These are phyloP conservation scores for Saraca asoca DNA, from an alignment of 331 rosid genomes.

Conservation along the genomic window DNA sequence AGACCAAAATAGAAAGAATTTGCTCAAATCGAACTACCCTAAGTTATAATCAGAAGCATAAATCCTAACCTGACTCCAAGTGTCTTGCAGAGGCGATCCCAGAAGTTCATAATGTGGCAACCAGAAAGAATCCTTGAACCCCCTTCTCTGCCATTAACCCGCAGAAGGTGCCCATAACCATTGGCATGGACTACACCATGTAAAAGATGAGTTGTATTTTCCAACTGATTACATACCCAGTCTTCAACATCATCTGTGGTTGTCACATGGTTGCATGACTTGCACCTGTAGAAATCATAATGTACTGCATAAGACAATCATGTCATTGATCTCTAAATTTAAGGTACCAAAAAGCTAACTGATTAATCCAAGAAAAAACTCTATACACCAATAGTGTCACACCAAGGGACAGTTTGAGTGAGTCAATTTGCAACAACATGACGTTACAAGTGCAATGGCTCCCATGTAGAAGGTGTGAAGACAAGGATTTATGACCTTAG, in stretches of 20 bases:
- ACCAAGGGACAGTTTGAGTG: not conserved
- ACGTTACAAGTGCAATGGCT: too few species aligned
- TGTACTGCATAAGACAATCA: conserved; percentile 24
- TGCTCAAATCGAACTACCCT: conserved; percentile 7
- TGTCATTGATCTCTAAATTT: not conserved
- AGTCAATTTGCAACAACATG: too few species aligned
- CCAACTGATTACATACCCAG: conserved; percentile 89
- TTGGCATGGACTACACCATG: conserved; percentile 94
- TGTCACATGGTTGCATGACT: conserved; percentile 87
- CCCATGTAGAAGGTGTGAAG: not conserved
- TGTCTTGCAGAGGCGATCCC: conserved; percentile 87
- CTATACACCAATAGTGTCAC: not conserved
- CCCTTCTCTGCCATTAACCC: conserved; percentile 97
- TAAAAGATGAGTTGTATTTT: conserved; percentile 83
- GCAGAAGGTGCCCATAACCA: conserved; percentile 97
- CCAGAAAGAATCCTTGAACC: conserved; percentile 88
- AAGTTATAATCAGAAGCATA: conserved; percentile 1
- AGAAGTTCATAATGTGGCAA: conserved; percentile 85
- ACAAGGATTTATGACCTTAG: not conserved
- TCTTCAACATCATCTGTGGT: conserved; percentile 87
- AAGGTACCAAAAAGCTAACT: not conserved
- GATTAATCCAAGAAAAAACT: not conserved
- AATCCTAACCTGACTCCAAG: conserved; percentile 81
- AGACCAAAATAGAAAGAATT: conserved; percentile 19
- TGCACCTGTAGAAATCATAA: conserved; percentile 65